phyloP scores from a whole-genome alignment of 148 eudicot species.

The Polygonum aviculare region DNA sequence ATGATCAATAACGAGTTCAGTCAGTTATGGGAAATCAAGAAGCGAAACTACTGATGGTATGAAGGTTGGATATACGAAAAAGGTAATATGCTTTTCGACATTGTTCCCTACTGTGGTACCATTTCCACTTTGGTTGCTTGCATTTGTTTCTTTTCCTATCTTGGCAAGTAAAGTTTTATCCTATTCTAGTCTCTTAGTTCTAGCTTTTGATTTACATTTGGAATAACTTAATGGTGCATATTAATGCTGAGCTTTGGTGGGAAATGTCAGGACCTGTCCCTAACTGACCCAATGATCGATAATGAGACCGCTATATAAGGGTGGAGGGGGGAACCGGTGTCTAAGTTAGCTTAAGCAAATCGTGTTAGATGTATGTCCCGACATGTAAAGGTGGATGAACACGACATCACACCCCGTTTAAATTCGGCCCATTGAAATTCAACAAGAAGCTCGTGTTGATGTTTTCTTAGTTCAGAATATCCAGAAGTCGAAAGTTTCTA shows the following conservation, averaged over 20 bases:
- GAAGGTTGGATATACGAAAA: constrained; percentile 1
- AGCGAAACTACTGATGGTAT: background rate
- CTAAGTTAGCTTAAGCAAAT: no score
- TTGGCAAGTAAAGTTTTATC: background rate
- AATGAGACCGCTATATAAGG: no score
- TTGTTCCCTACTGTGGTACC: background rate
- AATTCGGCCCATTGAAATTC: no score
- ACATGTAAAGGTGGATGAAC: no score
- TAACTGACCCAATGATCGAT: no score
- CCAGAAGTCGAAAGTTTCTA: background rate
- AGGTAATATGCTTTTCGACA: background rate
- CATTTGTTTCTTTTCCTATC: background rate
- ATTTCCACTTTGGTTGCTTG: background rate
- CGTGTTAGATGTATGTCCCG: no score
- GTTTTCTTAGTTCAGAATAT: background rate
- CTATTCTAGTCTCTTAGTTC: background rate
- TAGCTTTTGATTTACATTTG: background rate
- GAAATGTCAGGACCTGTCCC: no score
- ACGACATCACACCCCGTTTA: no score
- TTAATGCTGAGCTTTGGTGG: background rate
- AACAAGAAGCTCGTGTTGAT: background rate
- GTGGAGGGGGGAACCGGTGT: no score
- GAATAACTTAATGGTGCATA: background rate
- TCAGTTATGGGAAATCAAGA: background rate
- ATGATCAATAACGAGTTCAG: background rate